Percentiles rank a stretch among this genome's conserved stretches.
Evolutionary conservation across 805 yeast genomes (phyloP).

Genomic region (Yamadazyma akitaensis): DNA sequence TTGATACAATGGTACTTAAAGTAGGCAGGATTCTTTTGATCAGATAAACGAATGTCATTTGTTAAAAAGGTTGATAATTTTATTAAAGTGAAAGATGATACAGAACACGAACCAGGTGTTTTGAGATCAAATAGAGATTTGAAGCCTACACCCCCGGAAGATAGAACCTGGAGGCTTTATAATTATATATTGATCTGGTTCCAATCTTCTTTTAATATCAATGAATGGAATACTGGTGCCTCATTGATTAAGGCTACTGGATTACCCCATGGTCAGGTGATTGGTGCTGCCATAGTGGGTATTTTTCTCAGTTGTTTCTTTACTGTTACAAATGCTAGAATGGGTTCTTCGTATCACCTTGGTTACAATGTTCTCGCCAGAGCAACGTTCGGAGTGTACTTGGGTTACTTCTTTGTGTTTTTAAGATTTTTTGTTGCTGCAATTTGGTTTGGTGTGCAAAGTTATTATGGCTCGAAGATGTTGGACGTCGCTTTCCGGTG

Average conservation of each 20-base stretch:
- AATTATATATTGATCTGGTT: slow-evolving; percentile 14
- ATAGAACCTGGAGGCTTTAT: slow-evolving; percentile 13
- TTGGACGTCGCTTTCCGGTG: slow-evolving; percentile 8
- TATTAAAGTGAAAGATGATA: slow-evolving; percentile 11
- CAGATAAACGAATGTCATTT: too few relatives aligned
- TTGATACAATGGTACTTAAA: too few relatives aligned
- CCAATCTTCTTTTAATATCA: slow-evolving; percentile 12
- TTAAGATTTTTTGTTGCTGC: slow-evolving; percentile 12
- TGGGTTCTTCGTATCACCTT: slow-evolving; percentile 13
- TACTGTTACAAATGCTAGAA: slow-evolving; percentile 13
- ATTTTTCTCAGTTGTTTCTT: slow-evolving; percentile 11
- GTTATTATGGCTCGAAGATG: slow-evolving; percentile 10
- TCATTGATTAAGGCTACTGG: slow-evolving; percentile 10
- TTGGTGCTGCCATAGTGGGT: slow-evolving; percentile 12
- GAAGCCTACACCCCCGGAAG: slow-evolving; percentile 14
- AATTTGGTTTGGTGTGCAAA: slow-evolving; percentile 14
- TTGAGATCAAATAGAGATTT: slow-evolving; percentile 12
- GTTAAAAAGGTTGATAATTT: slow-evolving; percentile 11
- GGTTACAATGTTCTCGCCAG: slow-evolving; percentile 12
- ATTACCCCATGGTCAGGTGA: slow-evolving; percentile 13
- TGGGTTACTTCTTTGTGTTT: slow-evolving; percentile 12
- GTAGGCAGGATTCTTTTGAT: too few relatives aligned
- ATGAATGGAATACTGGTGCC: slow-evolving; percentile 15
- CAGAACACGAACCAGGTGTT: slow-evolving; percentile 6
- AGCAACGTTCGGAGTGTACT: slow-evolving; percentile 11